These are phyloP conservation scores for Westerdykella ornata DNA, from an alignment of 2,329 filamentous ascomycete genomes.

Conservation along the genomic window DNA sequence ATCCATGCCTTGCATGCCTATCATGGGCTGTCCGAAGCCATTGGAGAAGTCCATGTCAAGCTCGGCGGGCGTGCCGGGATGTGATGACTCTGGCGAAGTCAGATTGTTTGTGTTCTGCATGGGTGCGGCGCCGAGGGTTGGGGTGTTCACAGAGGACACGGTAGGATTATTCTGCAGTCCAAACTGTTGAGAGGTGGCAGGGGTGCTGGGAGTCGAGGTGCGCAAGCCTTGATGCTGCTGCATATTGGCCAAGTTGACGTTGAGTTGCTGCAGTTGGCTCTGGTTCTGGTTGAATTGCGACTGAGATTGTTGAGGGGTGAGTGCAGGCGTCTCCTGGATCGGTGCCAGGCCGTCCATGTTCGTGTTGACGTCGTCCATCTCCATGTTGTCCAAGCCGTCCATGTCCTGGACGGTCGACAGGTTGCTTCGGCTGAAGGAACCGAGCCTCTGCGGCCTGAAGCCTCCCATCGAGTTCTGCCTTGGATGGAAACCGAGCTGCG, in stretches of 20 bases:
- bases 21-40: conserved; percentile 35
- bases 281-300: conserved; percentile 51
- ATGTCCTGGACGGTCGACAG: conserved; percentile 52
- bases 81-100: conserved; percentile 59
- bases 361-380: conserved; percentile 75
- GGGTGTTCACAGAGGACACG: conserved; percentile 94
- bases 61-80: conserved; percentile 63
- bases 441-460: conserved; percentile 36
- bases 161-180: conserved; percentile 88
- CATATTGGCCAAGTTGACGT: conserved; percentile 69
- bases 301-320: conserved; percentile 40
- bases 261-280: conserved; percentile 61
- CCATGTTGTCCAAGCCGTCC: conserved; percentile 89
- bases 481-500: conserved; percentile 35
- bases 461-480: conserved; percentile 36
- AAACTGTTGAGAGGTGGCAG: conserved; percentile 60
- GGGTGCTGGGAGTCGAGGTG: conserved; percentile 79
- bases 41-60: conserved; percentile 65
- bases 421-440: conserved; percentile 36
- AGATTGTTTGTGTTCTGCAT: conserved; percentile 53
- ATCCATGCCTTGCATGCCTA: conserved; percentile 16
- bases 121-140: conserved; percentile 75
- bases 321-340: conserved; percentile 64
- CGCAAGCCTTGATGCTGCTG: conserved; percentile 70
- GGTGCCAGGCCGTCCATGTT: conserved; percentile 44